phyloP scores from a whole-genome alignment of 768 basidiomycete species.

The Glaciozyma martinii region DNA sequence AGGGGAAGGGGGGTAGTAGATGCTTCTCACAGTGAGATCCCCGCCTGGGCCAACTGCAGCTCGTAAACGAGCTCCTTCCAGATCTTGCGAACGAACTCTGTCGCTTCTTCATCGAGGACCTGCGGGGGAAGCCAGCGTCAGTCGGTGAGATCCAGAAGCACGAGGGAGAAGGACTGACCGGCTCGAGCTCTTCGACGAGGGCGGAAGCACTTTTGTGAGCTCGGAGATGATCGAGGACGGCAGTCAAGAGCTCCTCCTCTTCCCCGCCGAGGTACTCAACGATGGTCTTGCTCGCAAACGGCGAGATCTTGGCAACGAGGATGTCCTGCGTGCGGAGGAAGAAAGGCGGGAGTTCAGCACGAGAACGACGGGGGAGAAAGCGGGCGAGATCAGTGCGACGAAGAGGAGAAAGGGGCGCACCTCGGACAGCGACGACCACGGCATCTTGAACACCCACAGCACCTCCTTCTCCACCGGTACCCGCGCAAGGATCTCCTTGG shows the following conservation, averaged over 20 bases:
- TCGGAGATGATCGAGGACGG: slow-evolving; percentile 31
- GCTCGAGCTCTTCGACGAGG: slow-evolving; percentile 35
- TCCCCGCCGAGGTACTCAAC: slow-evolving; percentile 35
- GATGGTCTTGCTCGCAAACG: slow-evolving; percentile 30
- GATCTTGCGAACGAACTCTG: slow-evolving; percentile 34
- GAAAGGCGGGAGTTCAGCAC: neutral
- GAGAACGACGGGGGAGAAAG: neutral
- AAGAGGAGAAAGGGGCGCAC: slow-evolving; percentile 15
- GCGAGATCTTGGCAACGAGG: slow-evolving; percentile 27
- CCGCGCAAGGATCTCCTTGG: slow-evolving; percentile 23
- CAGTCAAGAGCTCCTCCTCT: slow-evolving; percentile 34
- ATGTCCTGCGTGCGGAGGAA: slow-evolving; percentile 19
- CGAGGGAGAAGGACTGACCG: slow-evolving; percentile 20
- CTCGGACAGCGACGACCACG: slow-evolving; percentile 31
- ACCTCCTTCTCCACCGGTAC: slow-evolving; percentile 30
- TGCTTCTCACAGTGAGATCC: neutral
- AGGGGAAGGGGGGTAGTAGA: neutral
- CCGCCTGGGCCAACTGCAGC: slow-evolving; percentile 1
- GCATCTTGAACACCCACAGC: slow-evolving; percentile 30
- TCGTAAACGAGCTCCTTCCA: slow-evolving; percentile 14
- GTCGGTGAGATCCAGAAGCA: neutral
- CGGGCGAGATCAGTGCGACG: neutral
- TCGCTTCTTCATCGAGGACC: slow-evolving; percentile 35
- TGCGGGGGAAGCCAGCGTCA: neutral
- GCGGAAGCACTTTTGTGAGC: slow-evolving; percentile 31